A percentile compares a stretch with the other conserved stretches of the same genome.
Evolutionary conservation across 1,139 yeast species (phyloP).

Genomic region (Diutina neorugosa): DNA sequence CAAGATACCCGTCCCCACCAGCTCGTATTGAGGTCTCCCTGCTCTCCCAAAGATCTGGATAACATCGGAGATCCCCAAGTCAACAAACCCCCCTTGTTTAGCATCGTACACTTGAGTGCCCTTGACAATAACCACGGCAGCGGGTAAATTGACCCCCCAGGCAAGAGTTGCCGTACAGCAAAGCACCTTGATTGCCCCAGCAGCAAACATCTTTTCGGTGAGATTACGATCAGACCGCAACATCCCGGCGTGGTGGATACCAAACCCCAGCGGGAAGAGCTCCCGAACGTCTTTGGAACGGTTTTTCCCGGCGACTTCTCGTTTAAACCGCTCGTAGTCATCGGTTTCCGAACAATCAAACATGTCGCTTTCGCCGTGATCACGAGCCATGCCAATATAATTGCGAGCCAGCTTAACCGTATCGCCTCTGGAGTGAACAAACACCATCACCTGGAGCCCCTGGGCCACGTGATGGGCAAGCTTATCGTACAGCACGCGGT

Average conservation of each 20-base stretch:
- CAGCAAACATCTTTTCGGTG: conserved; percentile 76
- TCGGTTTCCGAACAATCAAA: conserved; percentile 53
- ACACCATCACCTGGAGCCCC: conserved; percentile 92
- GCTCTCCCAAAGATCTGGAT: conserved; percentile 98
- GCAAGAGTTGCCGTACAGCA: conserved; percentile 97
- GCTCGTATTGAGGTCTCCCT: conserved; percentile 95
- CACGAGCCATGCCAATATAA: conserved; percentile 49
- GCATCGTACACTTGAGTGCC: conserved; percentile 96
- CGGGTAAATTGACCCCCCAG: conserved; percentile 99
- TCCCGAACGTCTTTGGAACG: conserved; percentile 75
- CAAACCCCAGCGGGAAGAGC: conserved; percentile 72
- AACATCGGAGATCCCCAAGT: conserved; percentile 90
- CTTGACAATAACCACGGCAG: conserved; percentile 91
- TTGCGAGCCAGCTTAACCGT: conserved; percentile 73
- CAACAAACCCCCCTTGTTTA: conserved; percentile 87
- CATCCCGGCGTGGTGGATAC: conserved; percentile 98
- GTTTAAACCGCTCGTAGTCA: conserved; percentile 45
- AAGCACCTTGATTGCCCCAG: conserved; percentile 79
- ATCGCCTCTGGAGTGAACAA: conserved; percentile 91
- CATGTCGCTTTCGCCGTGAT: conserved; percentile 40
- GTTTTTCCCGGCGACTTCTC: conserved; percentile 59
- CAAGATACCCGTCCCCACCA: conserved; percentile 83
- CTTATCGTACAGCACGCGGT: conserved; percentile 79
- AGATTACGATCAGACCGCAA: conserved; percentile 79
- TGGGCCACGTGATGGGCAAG: conserved; percentile 51